Evolutionary conservation across 139 green algal genomes (phyloP).

Genomic region (Closterium sp.): DNA sequence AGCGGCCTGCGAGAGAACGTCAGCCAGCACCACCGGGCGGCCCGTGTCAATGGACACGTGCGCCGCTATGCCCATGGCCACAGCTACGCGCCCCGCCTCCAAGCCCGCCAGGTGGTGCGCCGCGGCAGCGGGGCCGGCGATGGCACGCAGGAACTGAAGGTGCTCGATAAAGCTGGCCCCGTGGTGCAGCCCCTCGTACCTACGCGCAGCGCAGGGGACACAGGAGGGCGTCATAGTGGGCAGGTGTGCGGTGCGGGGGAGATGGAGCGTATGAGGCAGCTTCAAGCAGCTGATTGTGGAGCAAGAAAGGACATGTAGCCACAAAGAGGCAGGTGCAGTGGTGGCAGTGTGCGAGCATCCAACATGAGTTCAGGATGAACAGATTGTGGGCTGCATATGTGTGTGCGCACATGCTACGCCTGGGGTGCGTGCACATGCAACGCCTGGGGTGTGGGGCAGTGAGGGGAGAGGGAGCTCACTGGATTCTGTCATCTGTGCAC

Average conservation of each 20-base stretch:
- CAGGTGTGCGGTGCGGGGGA: not conserved
- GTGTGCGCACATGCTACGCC: no score
- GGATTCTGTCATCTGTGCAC: conserved; percentile 23
- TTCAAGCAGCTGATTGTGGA: no score
- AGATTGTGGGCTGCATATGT: no score
- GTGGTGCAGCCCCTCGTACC: conserved; percentile 46
- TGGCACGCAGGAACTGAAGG: conserved; percentile 2
- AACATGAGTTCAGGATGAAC: no score
- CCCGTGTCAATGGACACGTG: conserved; percentile 26
- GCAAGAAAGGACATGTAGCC: no score
- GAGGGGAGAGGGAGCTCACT: not conserved
- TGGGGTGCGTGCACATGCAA: no score
- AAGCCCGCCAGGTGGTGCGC: not conserved
- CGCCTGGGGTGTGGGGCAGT: not conserved
- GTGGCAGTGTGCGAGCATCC: not conserved
- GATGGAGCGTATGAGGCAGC: not conserved
- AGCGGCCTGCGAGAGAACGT: conserved; percentile 43
- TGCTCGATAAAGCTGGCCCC: conserved; percentile 40
- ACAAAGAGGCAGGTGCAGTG: not conserved
- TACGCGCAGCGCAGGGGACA: not conserved
- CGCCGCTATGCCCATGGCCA: conserved; percentile 34
- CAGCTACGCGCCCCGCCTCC: conserved; percentile 28
- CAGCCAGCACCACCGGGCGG: conserved; percentile 23
- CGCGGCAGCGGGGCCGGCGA: not conserved
- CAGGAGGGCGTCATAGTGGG: not conserved